Evolutionary conservation across 495 filamentous ascomycete species (phyloP), one percentile per base, ranked within the genome.

Genomic region (Tuber brumale): DNA sequence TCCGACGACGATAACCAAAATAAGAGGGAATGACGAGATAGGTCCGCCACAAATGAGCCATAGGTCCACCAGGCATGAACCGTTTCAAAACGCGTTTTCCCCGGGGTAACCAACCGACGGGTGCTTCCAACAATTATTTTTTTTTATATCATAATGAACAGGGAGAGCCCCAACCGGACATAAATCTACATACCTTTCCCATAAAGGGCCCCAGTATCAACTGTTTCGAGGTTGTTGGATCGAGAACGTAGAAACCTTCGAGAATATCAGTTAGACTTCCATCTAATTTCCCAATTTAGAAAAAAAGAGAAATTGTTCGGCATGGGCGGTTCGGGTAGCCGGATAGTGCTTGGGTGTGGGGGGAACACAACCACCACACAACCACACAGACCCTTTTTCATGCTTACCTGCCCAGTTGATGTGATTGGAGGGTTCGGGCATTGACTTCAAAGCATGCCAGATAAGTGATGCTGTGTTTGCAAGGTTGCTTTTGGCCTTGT

Each of bases 181-280:
- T 72, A 51, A 43, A 74, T 74, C 43, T 41, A 78, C 76, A 70
- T 77, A 81, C 80, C 78, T 82, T 80, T 69, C 94, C 94, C 71
- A 94, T 91, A 86, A 97, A 97, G 7, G 94, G 94, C 0, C 92
- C 94, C 1, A 97, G 89, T 76, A 96, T 91, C 69, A 97, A 87
- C 74, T 88, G 86, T n/a, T 84, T 77, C 43, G 87, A 83, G 70
- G 87, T 86, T 66, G 84, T 85, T 42, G 88, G 90, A 81, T 93
- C 88, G 81, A 93, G 87, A 72, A 92, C 90, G 85, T 97, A 97
- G 89, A 97, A 97, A 44, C 89, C 88, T 89, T 74, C 76, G 69
- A 78, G 79, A 81, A 81, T 1, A 61, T 51, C 66, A 39, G 72
- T 73, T 31, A 77, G 75, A 73, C 48, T 81, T 75, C 75, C 48